Evolutionary conservation across 192 early-diverging fungal species (phyloP), one percentile per base, ranked within the genome.

Genomic region (Entomortierella parvispora): DNA sequence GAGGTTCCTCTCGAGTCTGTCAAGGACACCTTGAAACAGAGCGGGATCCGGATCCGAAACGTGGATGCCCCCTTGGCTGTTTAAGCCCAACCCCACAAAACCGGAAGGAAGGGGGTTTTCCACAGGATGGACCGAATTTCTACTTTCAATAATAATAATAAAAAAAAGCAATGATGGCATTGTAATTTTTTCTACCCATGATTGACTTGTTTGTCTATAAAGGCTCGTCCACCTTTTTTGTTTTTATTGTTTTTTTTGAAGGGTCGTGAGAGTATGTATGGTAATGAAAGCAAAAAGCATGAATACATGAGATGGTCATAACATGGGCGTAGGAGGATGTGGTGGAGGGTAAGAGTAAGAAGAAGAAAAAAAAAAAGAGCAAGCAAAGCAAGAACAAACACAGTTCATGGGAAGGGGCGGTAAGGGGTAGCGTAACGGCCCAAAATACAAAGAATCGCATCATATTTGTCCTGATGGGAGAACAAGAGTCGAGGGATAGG

Each of bases 1-100:
- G 97, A 99, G 71, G 95, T 99, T 8, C 93, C 96, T 26, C 91
- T 99, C 56, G 78, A 85, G 48, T 80, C 81, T 31, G 97, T 99
- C 65, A 99, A 99, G 84, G 58, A 79, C 0, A 86, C 93, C 44
- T 76, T 96, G 69, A 62, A 54, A 17, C 43, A 83, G 55, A 70
- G 57, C 2, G 83, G 82, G 7, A 81, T 93, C 31, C 65, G 83
- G 17, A 82, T 92, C 32, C 80, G 93, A 25, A 62, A 58, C 9
- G 48, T 71, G 33, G 84, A 86, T 64, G 67, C 61, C 4, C 42
- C 51, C 2, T 63, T 81, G 28, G 72, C 72, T 17, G 15, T 66
- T 33, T 72, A 45, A 44, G 32, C n/a, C n/a, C n/a, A n/a, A n/a
- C n/a, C n/a, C n/a, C n/a, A n/a, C n/a, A n/a, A n/a, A n/a, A n/a